phyloP scores from a whole-genome alignment of 192 early-diverging fungal species.

The Chytriomyces confervae region DNA sequence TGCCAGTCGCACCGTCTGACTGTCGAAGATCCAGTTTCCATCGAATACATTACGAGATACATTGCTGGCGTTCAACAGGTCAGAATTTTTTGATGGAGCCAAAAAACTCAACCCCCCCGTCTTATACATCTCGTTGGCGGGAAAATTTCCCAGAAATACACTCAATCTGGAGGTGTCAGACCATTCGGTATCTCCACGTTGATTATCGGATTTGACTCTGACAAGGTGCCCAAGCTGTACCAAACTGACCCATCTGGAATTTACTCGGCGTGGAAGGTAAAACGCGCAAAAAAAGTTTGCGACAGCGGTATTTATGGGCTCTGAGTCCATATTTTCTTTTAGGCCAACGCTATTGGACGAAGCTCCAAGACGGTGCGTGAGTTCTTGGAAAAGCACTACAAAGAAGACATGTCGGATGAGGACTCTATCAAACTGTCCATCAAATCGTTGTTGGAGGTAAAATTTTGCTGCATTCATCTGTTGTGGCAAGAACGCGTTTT shows the following conservation, averaged over 20 bases:
- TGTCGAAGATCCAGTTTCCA: slow-evolving; percentile 94
- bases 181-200: slow-evolving; percentile 98
- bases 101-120: background rate
- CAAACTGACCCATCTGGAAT: slow-evolving; percentile 99
- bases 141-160: slow-evolving; percentile 78
- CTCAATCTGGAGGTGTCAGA: slow-evolving; percentile 96
- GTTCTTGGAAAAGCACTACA: slow-evolving; percentile 98
- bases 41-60: slow-evolving; percentile 97
- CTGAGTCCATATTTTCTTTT: background rate
- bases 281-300: background rate
- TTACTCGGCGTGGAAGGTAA: slow-evolving; percentile 95
- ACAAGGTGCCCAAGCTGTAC: slow-evolving; percentile 89
- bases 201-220: slow-evolving; percentile 90
- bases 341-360: slow-evolving; percentile 95
- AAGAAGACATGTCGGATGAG: slow-evolving; percentile 78
- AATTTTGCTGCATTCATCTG: background rate
- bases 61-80: slow-evolving; percentile 97
- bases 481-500: background rate
- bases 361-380: slow-evolving; percentile 97
- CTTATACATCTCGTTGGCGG: background rate
- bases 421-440: slow-evolving; percentile 90
- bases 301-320: background rate
- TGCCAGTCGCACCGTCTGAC: slow-evolving; percentile 97
- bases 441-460: slow-evolving; percentile 86
- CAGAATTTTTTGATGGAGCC: background rate